Conservation (phyloP, 2,329 filamentous ascomycete genomes). For the Pestalotiopsis sp. region DNA sequence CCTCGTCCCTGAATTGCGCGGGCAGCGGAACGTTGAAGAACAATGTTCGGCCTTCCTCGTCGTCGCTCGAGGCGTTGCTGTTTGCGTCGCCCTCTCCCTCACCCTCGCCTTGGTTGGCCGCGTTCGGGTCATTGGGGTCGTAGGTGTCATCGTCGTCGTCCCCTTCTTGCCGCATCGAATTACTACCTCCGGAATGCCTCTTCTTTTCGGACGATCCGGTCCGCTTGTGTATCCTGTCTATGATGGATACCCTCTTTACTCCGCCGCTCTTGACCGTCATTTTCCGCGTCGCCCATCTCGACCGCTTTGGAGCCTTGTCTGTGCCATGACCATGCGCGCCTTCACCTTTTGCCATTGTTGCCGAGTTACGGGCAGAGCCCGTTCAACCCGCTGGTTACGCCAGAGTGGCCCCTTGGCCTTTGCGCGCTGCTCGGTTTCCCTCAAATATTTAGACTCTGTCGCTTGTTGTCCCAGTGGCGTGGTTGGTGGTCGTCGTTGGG, state of each 20-base stretch:
- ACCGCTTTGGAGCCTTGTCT: constrained; percentile 56
- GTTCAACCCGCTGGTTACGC: constrained; percentile 42
- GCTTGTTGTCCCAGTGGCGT: not conserved
- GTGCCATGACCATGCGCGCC: constrained; percentile 19
- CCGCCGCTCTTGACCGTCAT: constrained; percentile 73
- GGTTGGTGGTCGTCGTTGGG: not conserved
- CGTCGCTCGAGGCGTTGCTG: constrained; percentile 37
- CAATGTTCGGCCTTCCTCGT: constrained; percentile 56
- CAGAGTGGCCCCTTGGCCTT: constrained; percentile 39
- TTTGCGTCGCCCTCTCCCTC: constrained; percentile 37
- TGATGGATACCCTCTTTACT: constrained; percentile 80
- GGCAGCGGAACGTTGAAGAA: constrained; percentile 90
- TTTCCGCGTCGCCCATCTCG: constrained; percentile 96
- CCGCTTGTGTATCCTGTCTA: constrained; percentile 71
- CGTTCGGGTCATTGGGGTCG: constrained; percentile 21
- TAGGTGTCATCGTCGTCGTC: constrained; percentile 27
- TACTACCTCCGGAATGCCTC: constrained; percentile 45
- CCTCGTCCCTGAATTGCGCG: constrained; percentile 72
- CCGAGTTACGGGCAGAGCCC: constrained; percentile 43
- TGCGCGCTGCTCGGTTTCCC: constrained; percentile 1
- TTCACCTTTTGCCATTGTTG: constrained; percentile 37
- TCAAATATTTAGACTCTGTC: not conserved
- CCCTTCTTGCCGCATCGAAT: constrained; percentile 29
- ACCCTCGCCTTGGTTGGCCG: constrained; percentile 33
- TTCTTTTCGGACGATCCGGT: constrained; percentile 70